Evolutionary conservation across 306 rosid genomes (phyloP).

Genomic region (Sicyos baderoa): DNA sequence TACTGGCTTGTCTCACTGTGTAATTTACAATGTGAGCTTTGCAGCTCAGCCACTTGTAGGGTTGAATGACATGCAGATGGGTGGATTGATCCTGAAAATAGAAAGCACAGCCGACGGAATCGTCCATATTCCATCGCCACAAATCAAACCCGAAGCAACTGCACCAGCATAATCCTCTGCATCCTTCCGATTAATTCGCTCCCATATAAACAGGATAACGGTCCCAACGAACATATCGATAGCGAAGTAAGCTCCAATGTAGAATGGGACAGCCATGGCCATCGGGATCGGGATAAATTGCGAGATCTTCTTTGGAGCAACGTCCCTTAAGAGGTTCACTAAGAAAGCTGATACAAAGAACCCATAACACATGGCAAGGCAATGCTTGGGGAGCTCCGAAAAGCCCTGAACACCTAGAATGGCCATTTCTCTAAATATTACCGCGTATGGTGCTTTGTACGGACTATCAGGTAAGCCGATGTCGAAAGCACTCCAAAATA

Average conservation of each 20-base stretch:
- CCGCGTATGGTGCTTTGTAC: conserved; percentile 83
- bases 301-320: conserved; percentile 51
- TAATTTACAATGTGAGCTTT: neutral
- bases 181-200: conserved; percentile 53
- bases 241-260: conserved; percentile 89
- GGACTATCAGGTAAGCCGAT: conserved; percentile 86
- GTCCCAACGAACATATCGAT: conserved; percentile 86
- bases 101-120: conserved; percentile 88
- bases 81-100: conserved; percentile 71
- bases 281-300: conserved; percentile 81
- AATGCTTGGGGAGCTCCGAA: conserved; percentile 84
- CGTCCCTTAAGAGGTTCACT: conserved; percentile 63
- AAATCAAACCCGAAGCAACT: conserved; percentile 89
- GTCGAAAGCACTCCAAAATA: conserved; percentile 93
- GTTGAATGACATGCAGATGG: conserved; percentile 90
- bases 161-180: conserved; percentile 86
- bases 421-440: conserved; percentile 89
- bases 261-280: conserved; percentile 96
- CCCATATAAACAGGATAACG: conserved; percentile 72
- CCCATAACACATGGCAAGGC: conserved; percentile 60
- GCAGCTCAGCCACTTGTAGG: conserved; percentile 51
- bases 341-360: conserved; percentile 67
- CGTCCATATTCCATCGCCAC: conserved; percentile 97
- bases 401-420: conserved; percentile 77
- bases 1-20: neutral